These are phyloP conservation scores for Candida freyschussii DNA, from an alignment of 1,139 yeast species.

Conservation along the genomic window DNA sequence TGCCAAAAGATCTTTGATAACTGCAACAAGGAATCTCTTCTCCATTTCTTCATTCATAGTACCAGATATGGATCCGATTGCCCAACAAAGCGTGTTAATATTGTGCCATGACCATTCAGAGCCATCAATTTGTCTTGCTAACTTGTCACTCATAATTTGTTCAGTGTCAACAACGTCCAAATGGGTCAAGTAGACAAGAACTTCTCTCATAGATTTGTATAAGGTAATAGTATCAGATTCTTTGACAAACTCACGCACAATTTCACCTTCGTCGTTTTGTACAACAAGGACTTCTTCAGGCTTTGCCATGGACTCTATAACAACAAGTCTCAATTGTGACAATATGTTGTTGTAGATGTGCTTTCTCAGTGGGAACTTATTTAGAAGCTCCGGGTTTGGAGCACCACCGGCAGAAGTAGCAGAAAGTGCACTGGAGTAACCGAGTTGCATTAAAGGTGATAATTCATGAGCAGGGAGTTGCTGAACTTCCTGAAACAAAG, in stretches of 20 bases:
- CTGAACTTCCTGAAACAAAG: conserved; percentile 81
- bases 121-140: conserved; percentile 90
- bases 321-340: conserved; percentile 79
- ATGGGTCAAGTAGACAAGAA: conserved; percentile 89
- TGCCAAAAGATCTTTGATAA: conserved; percentile 84
- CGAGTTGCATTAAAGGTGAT: conserved; percentile 71
- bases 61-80: conserved; percentile 97
- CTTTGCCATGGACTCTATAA: conserved; percentile 95
- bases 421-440: conserved; percentile 47
- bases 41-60: conserved; percentile 99
- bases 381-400: conserved; percentile 73
- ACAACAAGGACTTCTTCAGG: conserved; percentile 97
- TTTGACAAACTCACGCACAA: conserved; percentile 93
- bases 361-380: conserved; percentile 76
- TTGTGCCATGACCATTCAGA: conserved; percentile 99
- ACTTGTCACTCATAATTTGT: conserved; percentile 85
- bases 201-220: conserved; percentile 94
- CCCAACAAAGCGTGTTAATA: conserved; percentile 97
- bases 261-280: conserved; percentile 98
- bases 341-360: conserved; percentile 74
- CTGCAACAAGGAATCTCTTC: conserved; percentile 86
- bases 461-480: conserved; percentile 66
- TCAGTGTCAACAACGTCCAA: conserved; percentile 93
- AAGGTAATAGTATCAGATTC: conserved; percentile 96
- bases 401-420: conserved; percentile 66